Evolutionary conservation across 345 rosid genomes (phyloP), one percentile per base, ranked within the genome.

Genomic region (Camelina laxa): DNA sequence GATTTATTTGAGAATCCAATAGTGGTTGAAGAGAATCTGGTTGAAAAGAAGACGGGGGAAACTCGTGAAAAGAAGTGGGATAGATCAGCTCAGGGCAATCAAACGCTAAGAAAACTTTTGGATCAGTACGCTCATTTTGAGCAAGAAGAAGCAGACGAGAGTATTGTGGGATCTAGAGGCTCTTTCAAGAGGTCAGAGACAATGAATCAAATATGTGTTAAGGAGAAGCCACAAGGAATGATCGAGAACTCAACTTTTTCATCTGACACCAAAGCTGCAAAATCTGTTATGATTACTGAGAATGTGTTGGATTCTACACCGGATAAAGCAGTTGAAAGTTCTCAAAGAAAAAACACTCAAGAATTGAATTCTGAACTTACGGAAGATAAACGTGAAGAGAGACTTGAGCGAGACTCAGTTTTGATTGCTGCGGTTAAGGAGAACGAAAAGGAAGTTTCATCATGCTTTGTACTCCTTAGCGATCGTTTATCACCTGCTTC

Each of bases 41-140:
- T 48, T 57, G 60, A 35, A 36, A 58, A 74, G 35, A 74, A 65
- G 31, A 22, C 13, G 2, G 49, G 35, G 47, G 60, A 22, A 47
- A 57, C 47, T 33, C 59, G 53, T 51, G 53, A 69, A 35, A 69
- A 9, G 74, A 75, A 67, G 67, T 54, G 68, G 21, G 61, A 19
- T 39, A 67, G 50, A 41, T 38, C 79, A 19, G 50, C 31, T 42
- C 68, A 39, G 24, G 20, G 30, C 22, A 67, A 24, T 45, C 24
- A 33, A n/a, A 21, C 51, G 47, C 20, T 11, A 7, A 21, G 20
- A 67, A 14, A 48, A 14, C 16, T 17, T 45, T 35, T 47, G 20
- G 42, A n/a, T 47, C 54, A 54, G 31, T 10, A 11, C 11, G 20
- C 49, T 57, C 33, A 48, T 27, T 9, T 55, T 33, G 70, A 41